Evolutionary conservation across 768 basidiomycete species (phyloP), one percentile per base, ranked within the genome.

Genomic region (Termitomyces sp.): DNA sequence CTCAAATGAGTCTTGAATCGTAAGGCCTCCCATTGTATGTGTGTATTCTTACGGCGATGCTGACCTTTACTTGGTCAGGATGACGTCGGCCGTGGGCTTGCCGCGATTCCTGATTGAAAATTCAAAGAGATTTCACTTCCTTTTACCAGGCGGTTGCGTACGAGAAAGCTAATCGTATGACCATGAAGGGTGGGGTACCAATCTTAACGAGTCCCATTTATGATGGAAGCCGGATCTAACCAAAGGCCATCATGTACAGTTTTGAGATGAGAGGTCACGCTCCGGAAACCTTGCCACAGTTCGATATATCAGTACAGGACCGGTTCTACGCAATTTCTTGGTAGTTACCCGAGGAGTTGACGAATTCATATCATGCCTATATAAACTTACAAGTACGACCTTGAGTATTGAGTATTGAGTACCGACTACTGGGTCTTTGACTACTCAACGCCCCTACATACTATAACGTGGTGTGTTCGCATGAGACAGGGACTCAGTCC

Each of bases 61-160:
- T 52, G 39, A 55, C 43, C 7, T 52, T 36, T 22, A 29, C 51
- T 51, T 46, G 14, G 44, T 13, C 51, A 77, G 76, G 27, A 60
- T 74, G 60, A 71, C 69, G 31, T 75, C 82, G 2, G 82, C 79
- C 3, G 78, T 84, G 16, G 79, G 79, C 10, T 72, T 84, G 16
- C 83, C 82, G 0, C 72, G 75, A 49, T 82, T 76, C 63, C 64
- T 85, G 34, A 68, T 83, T 37, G 75, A 82, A 57, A 76, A 83
- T 56, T 71, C 77, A n/a, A 72, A 74, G 31, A 71, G 68, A 49
- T 83, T 80, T 69, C 72, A 69, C 39, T 85, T 81, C 65, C 71
- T 85, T 36, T 65, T 85, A 24, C 83, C 83, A 14, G 82, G 80
- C 14, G 82, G 82, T 12, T 85, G 82, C 63, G 61, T 67, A 43